phyloP scores from a whole-genome alignment of 257 asterid species.

The Solanum etuberosum region DNA sequence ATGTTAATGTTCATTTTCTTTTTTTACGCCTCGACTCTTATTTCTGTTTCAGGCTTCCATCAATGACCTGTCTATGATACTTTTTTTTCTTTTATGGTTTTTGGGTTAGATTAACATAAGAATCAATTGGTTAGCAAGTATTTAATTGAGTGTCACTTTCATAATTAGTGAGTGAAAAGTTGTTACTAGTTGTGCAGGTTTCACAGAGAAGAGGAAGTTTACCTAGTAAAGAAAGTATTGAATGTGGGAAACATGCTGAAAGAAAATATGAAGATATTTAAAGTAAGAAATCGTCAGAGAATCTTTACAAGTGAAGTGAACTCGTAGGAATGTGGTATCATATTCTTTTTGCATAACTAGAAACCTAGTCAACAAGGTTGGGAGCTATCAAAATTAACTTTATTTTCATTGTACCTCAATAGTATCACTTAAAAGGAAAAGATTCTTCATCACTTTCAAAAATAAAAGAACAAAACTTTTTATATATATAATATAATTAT shows the following conservation, averaged over 20 bases:
- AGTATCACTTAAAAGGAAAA: background rate
- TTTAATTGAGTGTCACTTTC: background rate
- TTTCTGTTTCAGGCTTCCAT: background rate
- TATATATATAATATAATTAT: too few species aligned
- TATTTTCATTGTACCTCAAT: background rate
- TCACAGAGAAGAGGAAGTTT: background rate
- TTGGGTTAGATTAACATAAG: background rate
- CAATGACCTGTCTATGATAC: background rate
- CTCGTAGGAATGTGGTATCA: conserved; percentile 5
- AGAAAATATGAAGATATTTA: background rate
- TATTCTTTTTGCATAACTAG: background rate
- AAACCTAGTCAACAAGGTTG: background rate
- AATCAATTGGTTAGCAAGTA: background rate
- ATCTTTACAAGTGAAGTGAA: background rate
- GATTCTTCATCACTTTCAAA: background rate
- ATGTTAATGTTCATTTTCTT: background rate
- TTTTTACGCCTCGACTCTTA: background rate
- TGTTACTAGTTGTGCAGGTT: background rate
- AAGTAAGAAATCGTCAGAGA: conserved; percentile 2
- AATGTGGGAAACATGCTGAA: background rate
- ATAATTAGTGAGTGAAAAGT: background rate
- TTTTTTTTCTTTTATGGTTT: background rate
- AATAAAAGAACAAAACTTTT: background rate
- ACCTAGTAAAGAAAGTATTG: conserved; percentile 3
- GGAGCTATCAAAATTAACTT: background rate